Evolutionary conservation across 768 basidiomycete species (phyloP).

Genomic region (Russula griseocarnosa): DNA sequence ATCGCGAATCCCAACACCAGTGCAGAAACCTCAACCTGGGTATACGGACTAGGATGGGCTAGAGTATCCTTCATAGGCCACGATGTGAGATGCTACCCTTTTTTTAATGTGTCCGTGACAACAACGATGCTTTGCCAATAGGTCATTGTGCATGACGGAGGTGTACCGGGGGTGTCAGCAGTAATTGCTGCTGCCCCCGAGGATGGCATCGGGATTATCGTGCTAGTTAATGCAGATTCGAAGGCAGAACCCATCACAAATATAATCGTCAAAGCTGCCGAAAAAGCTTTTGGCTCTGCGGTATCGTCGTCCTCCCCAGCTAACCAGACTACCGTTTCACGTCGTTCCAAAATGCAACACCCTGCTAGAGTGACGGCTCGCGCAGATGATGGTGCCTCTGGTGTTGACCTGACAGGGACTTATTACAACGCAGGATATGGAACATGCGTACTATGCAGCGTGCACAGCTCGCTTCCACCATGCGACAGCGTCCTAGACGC

Average conservation of each 20-base stretch:
- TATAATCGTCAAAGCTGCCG: neutral
- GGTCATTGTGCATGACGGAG: constrained; percentile 38
- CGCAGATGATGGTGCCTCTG: neutral
- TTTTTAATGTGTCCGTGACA: no score
- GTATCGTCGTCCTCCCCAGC: no score
- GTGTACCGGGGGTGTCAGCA: constrained; percentile 37
- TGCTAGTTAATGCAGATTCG: constrained; percentile 29
- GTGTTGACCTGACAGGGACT: constrained; percentile 10
- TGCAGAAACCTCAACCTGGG: constrained; percentile 25
- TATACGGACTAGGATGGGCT: constrained; percentile 46
- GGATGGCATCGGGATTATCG: constrained; percentile 37
- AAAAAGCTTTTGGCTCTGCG: neutral
- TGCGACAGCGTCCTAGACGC: constrained; percentile 10
- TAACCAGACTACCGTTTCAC: neutral
- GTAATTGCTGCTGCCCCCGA: constrained; percentile 37
- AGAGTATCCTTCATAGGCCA: constrained; percentile 40
- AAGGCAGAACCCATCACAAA: neutral
- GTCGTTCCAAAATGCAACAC: neutral
- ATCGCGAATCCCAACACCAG: constrained; percentile 27
- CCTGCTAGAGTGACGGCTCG: neutral
- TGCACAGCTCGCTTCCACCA: constrained; percentile 1
- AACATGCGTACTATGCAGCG: constrained; percentile 4
- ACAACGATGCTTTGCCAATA: constrained; percentile 16
- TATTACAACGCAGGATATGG: constrained; percentile 18
- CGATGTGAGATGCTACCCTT: constrained; percentile 40